Base-by-base conservation (phyloP, 2,329 filamentous ascomycete genomes). In the Penicillium olsonii region DNA sequence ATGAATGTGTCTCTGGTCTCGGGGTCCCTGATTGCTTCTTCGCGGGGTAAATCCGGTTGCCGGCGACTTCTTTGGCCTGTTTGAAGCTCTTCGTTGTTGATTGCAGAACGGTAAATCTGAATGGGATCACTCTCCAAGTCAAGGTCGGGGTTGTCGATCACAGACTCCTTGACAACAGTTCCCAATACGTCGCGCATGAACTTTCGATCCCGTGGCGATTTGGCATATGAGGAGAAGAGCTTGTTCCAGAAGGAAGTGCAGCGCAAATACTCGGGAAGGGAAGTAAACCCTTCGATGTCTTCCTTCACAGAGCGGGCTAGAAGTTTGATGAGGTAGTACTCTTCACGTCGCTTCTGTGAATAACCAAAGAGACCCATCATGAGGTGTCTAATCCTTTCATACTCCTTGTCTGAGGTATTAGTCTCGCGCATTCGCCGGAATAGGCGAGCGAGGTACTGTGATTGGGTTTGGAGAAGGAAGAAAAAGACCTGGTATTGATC, bases 351-450 rank as follows among this genome's bases (percentile, higher is more conserved):
- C 77, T 97, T 99, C 69, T 99, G 94, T 1, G 94, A 92, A 66
- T 97, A 96, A 18, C 94, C 95, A 64, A 97, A 99, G 27, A 97
- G 79, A 9, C 91, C 90, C 91, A 99, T 96, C 72, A 95, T 90
- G 53, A 99, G 77, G 54, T 94, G 88, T 70, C 96, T 92, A 46
- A 96, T 88, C 42, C 90, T 84, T 74, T 96, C 96, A 68, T 85
- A 87, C 64, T 99, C 94, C 71, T 94, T 95, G 64, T 99, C 94
- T 0, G 90, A 78, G 1, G 88, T 90, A 35, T 88, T 90, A 61
- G 89, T 83, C 70, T 96, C 90, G 24, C 91, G 85, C 24, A 97
- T 75, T 37, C 87, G 84, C 68, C 85, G 86, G 79, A 97, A 96
- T 1, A 97, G 79, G 11, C 92, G 83, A 22, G 92, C 90, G 35